phyloP scores from a whole-genome alignment of 495 filamentous ascomycete genomes.

The Glarea lozoyensis region DNA sequence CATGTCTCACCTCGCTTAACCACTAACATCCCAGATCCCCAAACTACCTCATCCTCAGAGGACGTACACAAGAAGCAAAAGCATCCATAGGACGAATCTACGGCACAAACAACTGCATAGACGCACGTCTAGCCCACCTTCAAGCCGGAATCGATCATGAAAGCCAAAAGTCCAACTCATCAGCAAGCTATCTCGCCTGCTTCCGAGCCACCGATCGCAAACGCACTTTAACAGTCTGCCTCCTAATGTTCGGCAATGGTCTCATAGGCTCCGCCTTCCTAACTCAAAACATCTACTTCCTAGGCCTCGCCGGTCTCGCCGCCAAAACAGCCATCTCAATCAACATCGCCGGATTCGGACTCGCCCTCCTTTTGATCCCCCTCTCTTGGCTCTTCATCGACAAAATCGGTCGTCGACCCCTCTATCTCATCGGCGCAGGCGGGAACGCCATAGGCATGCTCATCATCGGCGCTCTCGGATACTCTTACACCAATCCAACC shows the following conservation, averaged over 20 bases:
- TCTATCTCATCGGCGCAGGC: slow-evolving; percentile 12
- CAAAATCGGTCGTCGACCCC: slow-evolving; percentile 10
- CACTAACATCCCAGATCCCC: slow-evolving; percentile 9
- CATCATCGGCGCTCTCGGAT: slow-evolving; percentile 8
- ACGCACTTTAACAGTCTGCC: slow-evolving; percentile 14
- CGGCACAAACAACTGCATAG: slow-evolving; percentile 5
- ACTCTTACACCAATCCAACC: slow-evolving; percentile 20
- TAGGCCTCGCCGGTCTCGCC: slow-evolving; percentile 9
- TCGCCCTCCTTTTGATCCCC: slow-evolving; percentile 22
- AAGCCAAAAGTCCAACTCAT: neutral
- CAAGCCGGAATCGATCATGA: slow-evolving; percentile 7
- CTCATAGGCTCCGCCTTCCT: slow-evolving; percentile 10
- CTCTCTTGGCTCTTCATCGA: slow-evolving; percentile 21
- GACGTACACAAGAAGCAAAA: slow-evolving; percentile 1
- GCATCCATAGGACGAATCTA: slow-evolving; percentile 7
- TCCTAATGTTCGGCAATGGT: slow-evolving; percentile 13
- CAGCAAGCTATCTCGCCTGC: slow-evolving; percentile 11
- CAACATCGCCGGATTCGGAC: slow-evolving; percentile 16
- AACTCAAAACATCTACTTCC: slow-evolving; percentile 17
- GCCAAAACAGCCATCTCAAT: slow-evolving; percentile 11
- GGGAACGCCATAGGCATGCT: slow-evolving; percentile 3
- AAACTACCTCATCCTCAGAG: slow-evolving; percentile 8
- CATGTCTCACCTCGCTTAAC: neutral
- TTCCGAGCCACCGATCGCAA: slow-evolving; percentile 11
- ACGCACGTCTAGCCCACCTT: slow-evolving; percentile 16